Percentiles rank a stretch among this genome's conserved stretches.
Conservation (phyloP, 1,139 yeast genomes). For the Debaryomycetaceae sp. region DNA sequence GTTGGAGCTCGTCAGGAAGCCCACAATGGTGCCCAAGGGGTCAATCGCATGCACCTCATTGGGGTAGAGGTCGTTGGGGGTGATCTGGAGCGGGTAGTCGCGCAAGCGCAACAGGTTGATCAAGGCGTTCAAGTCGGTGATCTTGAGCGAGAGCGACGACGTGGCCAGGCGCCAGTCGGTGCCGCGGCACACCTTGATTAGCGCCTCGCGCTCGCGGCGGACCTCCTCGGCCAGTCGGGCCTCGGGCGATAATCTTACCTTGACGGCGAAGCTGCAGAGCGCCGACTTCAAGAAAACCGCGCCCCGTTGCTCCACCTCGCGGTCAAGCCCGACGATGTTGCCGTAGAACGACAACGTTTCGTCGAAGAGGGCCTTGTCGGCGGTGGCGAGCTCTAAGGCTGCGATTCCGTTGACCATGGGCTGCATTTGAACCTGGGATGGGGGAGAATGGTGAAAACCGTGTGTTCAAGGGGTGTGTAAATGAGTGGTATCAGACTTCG, state of each 20-base stretch:
- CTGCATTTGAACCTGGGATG: no score
- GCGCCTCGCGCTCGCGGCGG: constrained; percentile 16
- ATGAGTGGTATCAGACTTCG: not conserved
- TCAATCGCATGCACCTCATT: constrained; percentile 64
- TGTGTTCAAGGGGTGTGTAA: not conserved
- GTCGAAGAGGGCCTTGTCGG: constrained; percentile 27
- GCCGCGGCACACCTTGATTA: constrained; percentile 22
- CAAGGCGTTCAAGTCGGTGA: constrained; percentile 29
- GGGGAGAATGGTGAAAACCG: no score
- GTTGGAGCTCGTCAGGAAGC: constrained; percentile 58
- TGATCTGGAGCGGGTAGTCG: constrained; percentile 28
- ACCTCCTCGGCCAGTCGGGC: constrained; percentile 28
- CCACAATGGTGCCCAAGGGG: constrained; percentile 64
- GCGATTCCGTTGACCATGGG: constrained; percentile 52
- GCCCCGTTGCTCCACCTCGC: constrained; percentile 17
- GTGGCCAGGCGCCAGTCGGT: constrained; percentile 52
- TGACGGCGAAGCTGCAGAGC: constrained; percentile 27
- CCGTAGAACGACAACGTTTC: constrained; percentile 45
- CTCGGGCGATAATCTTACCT: constrained; percentile 22
- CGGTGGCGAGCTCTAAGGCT: constrained; percentile 41
- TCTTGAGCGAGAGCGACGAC: constrained; percentile 35
- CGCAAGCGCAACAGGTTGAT: constrained; percentile 26
- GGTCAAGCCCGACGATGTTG: constrained; percentile 37
- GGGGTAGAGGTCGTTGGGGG: constrained; percentile 66
- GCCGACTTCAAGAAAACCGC: constrained; percentile 28